phyloP scores from a whole-genome alignment of 108 stramenopile species.

The Nitzschia putrida region DNA sequence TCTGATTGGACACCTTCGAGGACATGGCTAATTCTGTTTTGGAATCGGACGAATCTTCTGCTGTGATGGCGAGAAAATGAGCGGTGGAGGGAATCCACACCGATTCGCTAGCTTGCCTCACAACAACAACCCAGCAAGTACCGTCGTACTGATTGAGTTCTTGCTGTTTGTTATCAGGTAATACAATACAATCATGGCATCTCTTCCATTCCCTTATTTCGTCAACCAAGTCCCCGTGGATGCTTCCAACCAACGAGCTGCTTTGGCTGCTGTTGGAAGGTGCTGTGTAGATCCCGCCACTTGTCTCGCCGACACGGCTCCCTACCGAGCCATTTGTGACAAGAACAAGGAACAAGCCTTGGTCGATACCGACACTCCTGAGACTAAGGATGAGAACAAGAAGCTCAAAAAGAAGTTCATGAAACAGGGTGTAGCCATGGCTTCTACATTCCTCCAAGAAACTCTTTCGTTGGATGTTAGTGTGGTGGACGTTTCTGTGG shows the following conservation, averaged over 20 bases:
- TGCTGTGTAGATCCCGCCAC: slow-evolving; percentile 50
- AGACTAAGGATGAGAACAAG: slow-evolving; percentile 49
- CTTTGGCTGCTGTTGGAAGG: slow-evolving; percentile 51
- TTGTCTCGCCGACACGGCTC: slow-evolving; percentile 14
- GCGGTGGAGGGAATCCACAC: too few relatives aligned
- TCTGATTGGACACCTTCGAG: too few relatives aligned
- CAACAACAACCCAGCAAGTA: too few relatives aligned
- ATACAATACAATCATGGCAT: slow-evolving; percentile 40
- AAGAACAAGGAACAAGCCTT: slow-evolving; percentile 52
- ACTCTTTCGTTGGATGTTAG: slow-evolving; percentile 70
- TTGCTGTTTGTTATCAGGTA: too few relatives aligned
- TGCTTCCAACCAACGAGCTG: slow-evolving; percentile 33
- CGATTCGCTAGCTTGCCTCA: too few relatives aligned
- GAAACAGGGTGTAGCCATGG: slow-evolving; percentile 76
- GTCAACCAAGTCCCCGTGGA: slow-evolving; percentile 44
- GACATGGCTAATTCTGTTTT: too few relatives aligned
- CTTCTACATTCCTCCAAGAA: slow-evolving; percentile 52
- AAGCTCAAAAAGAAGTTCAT: slow-evolving; percentile 74
- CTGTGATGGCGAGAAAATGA: too few relatives aligned
- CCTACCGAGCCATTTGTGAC: slow-evolving; percentile 56
- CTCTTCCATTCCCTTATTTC: slow-evolving; percentile 75
- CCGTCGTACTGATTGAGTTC: too few relatives aligned
- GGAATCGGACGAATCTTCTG: too few relatives aligned
- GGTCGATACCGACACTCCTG: slow-evolving; percentile 28
- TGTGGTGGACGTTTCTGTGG: slow-evolving; percentile 71